Conservation (phyloP, 177 flowering plant genomes). For the Telopea speciosissima region DNA sequence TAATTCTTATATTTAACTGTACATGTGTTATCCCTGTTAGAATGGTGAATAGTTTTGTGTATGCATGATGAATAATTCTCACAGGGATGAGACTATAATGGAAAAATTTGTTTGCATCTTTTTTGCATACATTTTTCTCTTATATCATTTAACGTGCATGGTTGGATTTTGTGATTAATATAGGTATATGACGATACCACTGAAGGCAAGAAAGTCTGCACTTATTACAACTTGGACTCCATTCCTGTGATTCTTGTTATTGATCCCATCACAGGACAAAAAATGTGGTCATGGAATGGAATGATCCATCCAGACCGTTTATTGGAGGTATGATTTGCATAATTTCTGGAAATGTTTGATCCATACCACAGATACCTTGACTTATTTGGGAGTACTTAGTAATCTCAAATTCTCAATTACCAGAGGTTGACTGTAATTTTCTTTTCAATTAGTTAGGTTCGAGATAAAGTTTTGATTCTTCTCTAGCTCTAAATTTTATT, state of each 20-base stretch:
- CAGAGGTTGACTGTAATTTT: background rate
- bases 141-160: background rate
- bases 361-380: background rate
- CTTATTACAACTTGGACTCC: constrained; percentile 74
- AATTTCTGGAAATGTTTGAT: background rate
- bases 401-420: background rate
- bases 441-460: background rate
- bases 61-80: too few species aligned
- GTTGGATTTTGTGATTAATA: background rate
- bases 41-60: too few species aligned
- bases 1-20: too few species aligned
- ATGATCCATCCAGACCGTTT: constrained; percentile 83
- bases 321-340: constrained; percentile 57
- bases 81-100: too few species aligned
- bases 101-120: too few species aligned
- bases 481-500: background rate
- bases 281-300: constrained; percentile 86
- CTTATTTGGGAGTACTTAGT: background rate
- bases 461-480: background rate
- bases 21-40: too few species aligned
- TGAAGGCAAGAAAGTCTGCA: constrained; percentile 91
- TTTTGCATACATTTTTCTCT: too few species aligned
- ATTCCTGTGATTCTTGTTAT: constrained; percentile 79
- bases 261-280: constrained; percentile 96
- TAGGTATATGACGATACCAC: constrained; percentile 91